These are phyloP conservation scores for Ceriops zippeliana DNA, from an alignment of 345 rosid genomes.

Conservation along the genomic window DNA sequence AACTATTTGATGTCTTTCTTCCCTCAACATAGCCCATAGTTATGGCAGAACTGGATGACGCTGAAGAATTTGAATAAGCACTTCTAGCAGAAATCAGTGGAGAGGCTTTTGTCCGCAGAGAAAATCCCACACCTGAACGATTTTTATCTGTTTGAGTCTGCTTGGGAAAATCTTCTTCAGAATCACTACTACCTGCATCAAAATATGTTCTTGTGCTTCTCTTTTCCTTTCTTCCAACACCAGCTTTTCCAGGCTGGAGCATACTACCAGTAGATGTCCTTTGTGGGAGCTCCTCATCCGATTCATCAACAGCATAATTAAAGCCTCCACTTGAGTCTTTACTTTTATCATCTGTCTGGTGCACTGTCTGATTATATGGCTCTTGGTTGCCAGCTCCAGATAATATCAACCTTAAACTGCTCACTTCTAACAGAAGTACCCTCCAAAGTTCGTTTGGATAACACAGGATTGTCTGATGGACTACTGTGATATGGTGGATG, in stretches of 20 bases:
- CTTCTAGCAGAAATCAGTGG: constrained; percentile 22
- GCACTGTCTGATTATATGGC: constrained; percentile 23
- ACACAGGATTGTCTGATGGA: constrained; percentile 23
- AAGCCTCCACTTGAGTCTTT: constrained; percentile 27
- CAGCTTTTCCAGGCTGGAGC: constrained; percentile 15
- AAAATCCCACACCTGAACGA: constrained; percentile 31
- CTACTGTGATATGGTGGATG: constrained; percentile 45
- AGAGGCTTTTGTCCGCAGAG: constrained; percentile 58
- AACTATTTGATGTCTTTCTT: constrained; percentile 18
- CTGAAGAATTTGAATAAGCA: constrained; percentile 23
- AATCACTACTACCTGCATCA: constrained; percentile 35
- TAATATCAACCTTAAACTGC: constrained; percentile 19
- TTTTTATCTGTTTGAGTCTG: constrained; percentile 29
- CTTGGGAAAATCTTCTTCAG: constrained; percentile 36
- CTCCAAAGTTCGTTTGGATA: constrained; percentile 33
- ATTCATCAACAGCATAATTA: constrained; percentile 36
- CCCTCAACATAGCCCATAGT: constrained; percentile 13
- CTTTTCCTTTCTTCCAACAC: constrained; percentile 25
- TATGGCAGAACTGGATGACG: constrained; percentile 16
- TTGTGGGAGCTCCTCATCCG: constrained; percentile 27
- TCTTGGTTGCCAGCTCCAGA: constrained; percentile 32
- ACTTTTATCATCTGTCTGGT: constrained; percentile 23
- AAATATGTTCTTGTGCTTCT: constrained; percentile 35
- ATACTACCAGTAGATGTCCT: constrained; percentile 23
- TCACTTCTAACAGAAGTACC: constrained; percentile 24